Evolutionary conservation across 768 basidiomycete species (phyloP), one percentile per base, ranked within the genome.

Genomic region (Russula abietina): DNA sequence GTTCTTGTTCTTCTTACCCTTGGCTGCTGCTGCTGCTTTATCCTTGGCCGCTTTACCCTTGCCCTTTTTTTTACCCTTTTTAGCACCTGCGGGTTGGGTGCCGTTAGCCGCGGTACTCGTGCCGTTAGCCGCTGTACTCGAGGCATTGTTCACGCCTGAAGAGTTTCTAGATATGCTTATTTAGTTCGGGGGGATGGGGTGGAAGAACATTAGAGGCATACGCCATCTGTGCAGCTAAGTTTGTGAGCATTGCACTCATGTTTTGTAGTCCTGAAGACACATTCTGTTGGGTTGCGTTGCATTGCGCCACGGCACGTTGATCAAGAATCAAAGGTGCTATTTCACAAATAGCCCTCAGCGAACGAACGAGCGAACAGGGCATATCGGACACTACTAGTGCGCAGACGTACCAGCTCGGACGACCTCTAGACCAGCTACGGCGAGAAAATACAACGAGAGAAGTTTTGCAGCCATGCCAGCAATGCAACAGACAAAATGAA

Each of bases 401-500:
- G 30, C 17, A 33, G 30, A 19, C 58, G 24, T 51, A 64, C 63
- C 63, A 19, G 63, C 59, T 14, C 30, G 36, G 26, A 55, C 49
- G 6, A 30, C 32, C 54, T 16, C 54, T 49, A 64, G 54, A 51
- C 58, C 59, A 2, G 54, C 63, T 26, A 32, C 32, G 16, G 38
- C 54, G 45, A 64, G 48, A 46, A 64, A n/a, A 45, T 60, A 64
- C 1, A 64, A 16, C 7, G 54, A 51, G 48, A 60, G 36, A 43
- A 64, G 48, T 50, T 64, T 64, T 45, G 41, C 46, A 17, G 54
- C 39, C 62, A 56, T 64, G 58, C 59, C 41, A 17, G 59, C 59
- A 60, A 55, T 60, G 54, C 30, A 55, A 55, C 46, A 54, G 38
- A 45, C 6, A 10, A 52, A 50, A 38, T 45, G 39, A 51, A 55